A percentile compares a stretch with the other conserved stretches of the same genome.
These are phyloP conservation scores for Geosmithia putterillii DNA, from an alignment of 2,329 filamentous ascomycete genomes.

Conservation along the genomic window DNA sequence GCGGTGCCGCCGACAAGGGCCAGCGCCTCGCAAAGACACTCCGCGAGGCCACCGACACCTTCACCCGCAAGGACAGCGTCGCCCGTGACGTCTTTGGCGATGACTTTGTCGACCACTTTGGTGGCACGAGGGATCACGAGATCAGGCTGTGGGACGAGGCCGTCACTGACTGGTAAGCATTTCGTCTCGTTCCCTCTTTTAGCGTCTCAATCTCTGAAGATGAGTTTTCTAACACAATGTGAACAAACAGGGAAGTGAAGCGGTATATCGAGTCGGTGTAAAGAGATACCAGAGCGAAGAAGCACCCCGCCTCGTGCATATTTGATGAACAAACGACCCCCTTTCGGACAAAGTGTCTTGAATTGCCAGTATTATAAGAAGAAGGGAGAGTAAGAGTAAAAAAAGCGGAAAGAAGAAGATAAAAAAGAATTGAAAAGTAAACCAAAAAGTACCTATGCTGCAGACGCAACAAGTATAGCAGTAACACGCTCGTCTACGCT, in stretches of 20 bases:
- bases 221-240: conserved; percentile 1
- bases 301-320: no score
- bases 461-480: no score
- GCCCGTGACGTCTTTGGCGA: conserved; percentile 92
- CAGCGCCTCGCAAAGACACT: conserved; percentile 71
- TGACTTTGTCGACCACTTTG: conserved; percentile 91
- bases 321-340: no score
- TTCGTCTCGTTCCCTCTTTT: not conserved
- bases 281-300: not conserved
- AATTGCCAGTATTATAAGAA: no score
- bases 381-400: no score
- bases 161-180: conserved; percentile 84
- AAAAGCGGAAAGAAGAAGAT: no score
- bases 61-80: conserved; percentile 66
- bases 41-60: conserved; percentile 70
- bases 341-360: no score
- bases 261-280: conserved; percentile 66
- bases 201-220: not conserved
- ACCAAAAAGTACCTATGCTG: no score
- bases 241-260: conserved; percentile 52
- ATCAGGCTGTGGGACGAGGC: conserved; percentile 86
- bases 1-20: conserved; percentile 58
- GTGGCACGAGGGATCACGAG: conserved; percentile 86
- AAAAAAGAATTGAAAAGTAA: no score
- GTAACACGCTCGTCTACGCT: no score